A percentile compares a stretch with the other conserved stretches of the same genome.
Conservation (phyloP, 2,329 filamentous ascomycete genomes). For the Fusarium solani-melongenae region DNA sequence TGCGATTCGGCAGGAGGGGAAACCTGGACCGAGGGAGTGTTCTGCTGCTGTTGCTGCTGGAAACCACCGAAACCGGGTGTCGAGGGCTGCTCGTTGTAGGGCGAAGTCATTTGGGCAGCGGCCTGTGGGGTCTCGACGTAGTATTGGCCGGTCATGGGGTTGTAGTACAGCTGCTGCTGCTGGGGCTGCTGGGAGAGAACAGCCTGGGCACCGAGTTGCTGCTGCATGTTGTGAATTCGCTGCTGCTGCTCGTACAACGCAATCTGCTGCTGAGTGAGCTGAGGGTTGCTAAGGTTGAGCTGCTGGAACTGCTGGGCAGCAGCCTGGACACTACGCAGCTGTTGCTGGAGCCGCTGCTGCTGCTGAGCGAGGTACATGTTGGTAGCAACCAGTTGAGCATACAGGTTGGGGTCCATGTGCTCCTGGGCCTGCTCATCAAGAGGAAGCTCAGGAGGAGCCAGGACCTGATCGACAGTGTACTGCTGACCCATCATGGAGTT, state of each 20-base stretch:
- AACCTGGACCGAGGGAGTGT: constrained; percentile 80
- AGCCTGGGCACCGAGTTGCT: constrained; percentile 53
- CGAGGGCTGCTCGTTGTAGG: constrained; percentile 58
- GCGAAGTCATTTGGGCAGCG: constrained; percentile 52
- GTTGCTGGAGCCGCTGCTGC: constrained; percentile 94
- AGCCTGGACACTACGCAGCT: constrained; percentile 85
- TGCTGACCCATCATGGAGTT: constrained; percentile 55
- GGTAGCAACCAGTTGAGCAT: constrained; percentile 89
- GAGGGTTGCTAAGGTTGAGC: constrained; percentile 72
- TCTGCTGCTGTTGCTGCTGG: constrained; percentile 59
- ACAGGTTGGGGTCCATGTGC: constrained; percentile 85
- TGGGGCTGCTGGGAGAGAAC: constrained; percentile 52
- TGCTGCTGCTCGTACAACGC: constrained; percentile 59
- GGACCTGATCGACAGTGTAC: constrained; percentile 87
- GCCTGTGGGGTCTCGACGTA: constrained; percentile 76
- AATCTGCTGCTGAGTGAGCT: constrained; percentile 60
- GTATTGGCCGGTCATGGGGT: constrained; percentile 87
- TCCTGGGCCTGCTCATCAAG: constrained; percentile 76
- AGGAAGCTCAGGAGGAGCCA: constrained; percentile 84
- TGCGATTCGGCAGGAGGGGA: constrained; percentile 78
- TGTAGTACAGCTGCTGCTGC: constrained; percentile 84
- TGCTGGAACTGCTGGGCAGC: constrained; percentile 86
- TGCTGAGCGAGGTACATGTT: constrained; percentile 94
- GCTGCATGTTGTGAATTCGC: constrained; percentile 54
- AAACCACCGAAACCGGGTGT: constrained; percentile 48